phyloP scores from a whole-genome alignment of 306 rosid species.

The Fagus crenata region DNA sequence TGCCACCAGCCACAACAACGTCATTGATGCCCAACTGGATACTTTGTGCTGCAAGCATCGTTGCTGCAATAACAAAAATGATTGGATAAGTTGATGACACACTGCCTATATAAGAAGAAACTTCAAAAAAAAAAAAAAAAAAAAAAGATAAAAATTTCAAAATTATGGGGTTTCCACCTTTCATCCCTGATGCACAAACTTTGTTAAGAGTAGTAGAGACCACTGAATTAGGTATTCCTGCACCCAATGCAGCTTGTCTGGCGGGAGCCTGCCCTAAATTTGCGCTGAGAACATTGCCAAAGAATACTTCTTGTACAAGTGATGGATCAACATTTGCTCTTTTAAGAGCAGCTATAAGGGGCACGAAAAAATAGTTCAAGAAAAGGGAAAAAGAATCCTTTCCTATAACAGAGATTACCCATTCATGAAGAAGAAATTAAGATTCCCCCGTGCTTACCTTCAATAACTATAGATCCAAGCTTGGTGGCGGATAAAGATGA shows the following conservation, averaged over 20 bases:
- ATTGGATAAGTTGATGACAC: background rate
- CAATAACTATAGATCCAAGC: constrained; percentile 86
- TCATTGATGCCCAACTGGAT: constrained; percentile 93
- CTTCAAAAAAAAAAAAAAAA: no score
- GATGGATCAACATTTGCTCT: constrained; percentile 88
- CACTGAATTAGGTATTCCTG: constrained; percentile 86
- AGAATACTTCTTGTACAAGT: constrained; percentile 85
- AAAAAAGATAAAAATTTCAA: constrained; percentile 2
- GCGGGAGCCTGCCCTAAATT: constrained; percentile 99
- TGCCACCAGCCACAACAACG: constrained; percentile 97
- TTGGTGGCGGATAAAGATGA: constrained; percentile 89
- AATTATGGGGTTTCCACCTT: constrained; percentile 49
- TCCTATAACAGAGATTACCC: background rate
- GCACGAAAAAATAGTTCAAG: background rate
- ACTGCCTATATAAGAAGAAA: background rate
- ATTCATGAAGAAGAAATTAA: constrained; percentile 9
- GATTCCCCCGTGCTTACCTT: constrained; percentile 46
- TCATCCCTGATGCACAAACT: constrained; percentile 99
- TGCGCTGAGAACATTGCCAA: constrained; percentile 96
- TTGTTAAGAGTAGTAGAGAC: constrained; percentile 86
- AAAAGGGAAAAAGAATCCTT: background rate
- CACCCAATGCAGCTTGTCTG: constrained; percentile 96
- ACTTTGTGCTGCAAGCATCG: constrained; percentile 96
- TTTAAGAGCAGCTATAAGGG: constrained; percentile 78
- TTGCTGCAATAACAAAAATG: constrained; percentile 56